Conservation (phyloP, 768 basidiomycete genomes). For the Saitozyma sp. region DNA sequence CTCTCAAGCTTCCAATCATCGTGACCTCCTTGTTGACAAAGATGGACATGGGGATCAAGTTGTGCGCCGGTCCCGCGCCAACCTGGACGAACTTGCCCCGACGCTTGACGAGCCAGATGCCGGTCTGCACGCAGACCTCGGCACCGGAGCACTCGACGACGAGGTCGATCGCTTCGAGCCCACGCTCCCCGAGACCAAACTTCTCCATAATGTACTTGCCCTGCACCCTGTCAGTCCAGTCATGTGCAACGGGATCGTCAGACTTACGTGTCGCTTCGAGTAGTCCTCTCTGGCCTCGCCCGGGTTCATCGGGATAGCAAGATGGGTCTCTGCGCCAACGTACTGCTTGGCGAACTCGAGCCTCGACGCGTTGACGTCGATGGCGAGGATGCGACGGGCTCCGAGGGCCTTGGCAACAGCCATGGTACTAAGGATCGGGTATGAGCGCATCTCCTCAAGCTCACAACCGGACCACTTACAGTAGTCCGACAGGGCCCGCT, state of each 20-base stretch:
- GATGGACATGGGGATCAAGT: constrained; percentile 13
- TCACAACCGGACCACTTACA: constrained; percentile 55
- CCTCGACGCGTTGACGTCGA: constrained; percentile 60
- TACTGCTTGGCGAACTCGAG: constrained; percentile 81
- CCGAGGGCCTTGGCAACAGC: constrained; percentile 90
- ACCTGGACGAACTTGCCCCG: constrained; percentile 17
- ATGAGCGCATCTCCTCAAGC: constrained; percentile 1
- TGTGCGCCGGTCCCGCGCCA: constrained; percentile 2
- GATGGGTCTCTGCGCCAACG: constrained; percentile 66
- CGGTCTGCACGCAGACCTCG: constrained; percentile 85
- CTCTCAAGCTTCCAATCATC: constrained; percentile 17
- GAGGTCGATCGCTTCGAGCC: constrained; percentile 73
- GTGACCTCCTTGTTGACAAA: constrained; percentile 13
- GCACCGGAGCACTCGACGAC: constrained; percentile 89
- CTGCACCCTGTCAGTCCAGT: background rate
- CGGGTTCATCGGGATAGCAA: constrained; percentile 52
- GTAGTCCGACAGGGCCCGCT: constrained; percentile 71
- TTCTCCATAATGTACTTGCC: constrained; percentile 64
- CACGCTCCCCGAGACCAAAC: constrained; percentile 66
- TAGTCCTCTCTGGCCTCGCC: constrained; percentile 68
- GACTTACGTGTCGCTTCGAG: constrained; percentile 61
- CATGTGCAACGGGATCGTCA: background rate
- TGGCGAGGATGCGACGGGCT: constrained; percentile 75
- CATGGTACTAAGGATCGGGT: constrained; percentile 56
- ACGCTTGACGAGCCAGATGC: constrained; percentile 66